These are phyloP conservation scores for Yarrowia alimentaria DNA, from an alignment of 805 yeast genomes.

Conservation along the genomic window DNA sequence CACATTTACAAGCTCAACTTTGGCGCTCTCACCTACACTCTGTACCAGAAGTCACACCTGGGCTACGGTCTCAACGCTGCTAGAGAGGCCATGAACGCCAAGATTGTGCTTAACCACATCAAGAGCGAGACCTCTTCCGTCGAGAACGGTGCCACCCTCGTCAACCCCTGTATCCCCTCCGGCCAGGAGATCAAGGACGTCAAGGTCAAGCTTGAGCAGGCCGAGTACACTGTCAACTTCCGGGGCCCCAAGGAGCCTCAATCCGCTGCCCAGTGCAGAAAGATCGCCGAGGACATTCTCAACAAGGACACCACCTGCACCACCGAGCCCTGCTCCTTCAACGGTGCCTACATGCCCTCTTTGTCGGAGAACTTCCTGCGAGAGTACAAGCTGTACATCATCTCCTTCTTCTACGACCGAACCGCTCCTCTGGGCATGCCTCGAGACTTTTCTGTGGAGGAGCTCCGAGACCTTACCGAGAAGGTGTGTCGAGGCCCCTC, in stretches of 20 bases:
- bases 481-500: conserved; percentile 89
- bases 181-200: conserved; percentile 59
- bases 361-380: conserved; percentile 71
- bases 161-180: conserved; percentile 89
- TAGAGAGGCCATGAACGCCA: conserved; percentile 71
- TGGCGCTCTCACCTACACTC: conserved; percentile 74
- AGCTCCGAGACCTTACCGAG: conserved; percentile 75
- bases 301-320: conserved; percentile 80
- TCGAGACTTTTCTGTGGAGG: conserved; percentile 76
- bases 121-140: conserved; percentile 43
- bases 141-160: conserved; percentile 44
- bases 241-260: conserved; percentile 57
- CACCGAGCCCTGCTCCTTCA: conserved; percentile 84
- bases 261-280: conserved; percentile 81
- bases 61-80: conserved; percentile 97
- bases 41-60: conserved; percentile 92
- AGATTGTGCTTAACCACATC: conserved; percentile 52
- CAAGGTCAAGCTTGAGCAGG: conserved; percentile 51
- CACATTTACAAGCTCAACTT: conserved; percentile 77
- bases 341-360: conserved; percentile 97
- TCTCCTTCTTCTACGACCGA: conserved; percentile 94
- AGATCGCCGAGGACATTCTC: conserved; percentile 74
- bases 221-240: conserved; percentile 57
- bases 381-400: conserved; percentile 76
- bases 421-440: conserved; percentile 96